Evolutionary conservation across 2,329 filamentous ascomycete species (phyloP).

Genomic region (Ophiostoma novo-ulmi): DNA sequence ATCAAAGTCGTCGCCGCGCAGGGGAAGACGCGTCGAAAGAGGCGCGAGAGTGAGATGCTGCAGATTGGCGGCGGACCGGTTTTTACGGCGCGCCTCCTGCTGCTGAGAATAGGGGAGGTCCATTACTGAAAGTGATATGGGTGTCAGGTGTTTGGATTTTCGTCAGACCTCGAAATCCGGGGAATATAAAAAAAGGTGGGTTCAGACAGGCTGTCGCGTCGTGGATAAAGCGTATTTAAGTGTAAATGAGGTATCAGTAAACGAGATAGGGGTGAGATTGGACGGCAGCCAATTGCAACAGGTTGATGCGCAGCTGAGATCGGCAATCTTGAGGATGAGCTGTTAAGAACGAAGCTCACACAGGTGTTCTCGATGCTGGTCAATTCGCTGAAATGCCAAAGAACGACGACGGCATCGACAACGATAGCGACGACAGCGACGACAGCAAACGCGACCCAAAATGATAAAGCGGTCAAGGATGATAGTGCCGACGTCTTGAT

Average conservation of each 20-base stretch:
- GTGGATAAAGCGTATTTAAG: neutral
- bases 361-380: neutral
- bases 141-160: neutral
- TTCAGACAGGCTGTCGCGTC: neutral
- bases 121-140: constrained; percentile 39
- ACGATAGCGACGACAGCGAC: neutral
- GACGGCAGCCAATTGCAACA: constrained; percentile 1
- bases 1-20: constrained; percentile 45
- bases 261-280: neutral
- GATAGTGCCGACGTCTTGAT: neutral
- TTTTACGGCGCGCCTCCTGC: constrained; percentile 53
- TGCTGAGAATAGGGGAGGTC: constrained; percentile 59
- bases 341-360: neutral
- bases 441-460: too few species aligned
- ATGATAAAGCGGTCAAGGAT: neutral
- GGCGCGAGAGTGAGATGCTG: constrained; percentile 60
- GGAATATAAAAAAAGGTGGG: neutral
- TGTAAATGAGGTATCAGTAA: neutral
- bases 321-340: neutral
- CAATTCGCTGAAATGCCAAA: neutral
- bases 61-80: constrained; percentile 54
- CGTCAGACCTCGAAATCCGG: neutral
- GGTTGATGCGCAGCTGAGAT: neutral
- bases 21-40: constrained; percentile 56
- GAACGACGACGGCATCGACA: neutral